These are phyloP conservation scores for Dendrobium nobile DNA, from an alignment of 106 monocot species.

Conservation along the genomic window DNA sequence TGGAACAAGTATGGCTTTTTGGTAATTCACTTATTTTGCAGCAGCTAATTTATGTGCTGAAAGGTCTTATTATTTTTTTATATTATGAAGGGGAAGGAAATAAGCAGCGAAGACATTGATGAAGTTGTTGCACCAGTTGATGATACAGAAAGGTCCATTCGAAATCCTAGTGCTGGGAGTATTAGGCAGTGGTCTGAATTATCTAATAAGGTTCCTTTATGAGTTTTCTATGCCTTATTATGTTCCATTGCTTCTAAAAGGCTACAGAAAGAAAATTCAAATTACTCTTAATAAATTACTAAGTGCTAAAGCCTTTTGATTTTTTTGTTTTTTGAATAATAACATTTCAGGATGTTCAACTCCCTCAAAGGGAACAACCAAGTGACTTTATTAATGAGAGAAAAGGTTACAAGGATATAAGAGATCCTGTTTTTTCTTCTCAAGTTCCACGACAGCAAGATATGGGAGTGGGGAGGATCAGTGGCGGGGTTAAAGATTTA, in stretches of 20 bases:
- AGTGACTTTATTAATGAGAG: background rate
- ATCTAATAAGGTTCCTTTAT: slow-evolving; percentile 37
- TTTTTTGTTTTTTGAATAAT: background rate
- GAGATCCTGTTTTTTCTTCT: slow-evolving; percentile 9
- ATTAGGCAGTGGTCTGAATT: slow-evolving; percentile 45
- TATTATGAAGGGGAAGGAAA: slow-evolving; percentile 33
- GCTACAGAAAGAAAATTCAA: background rate
- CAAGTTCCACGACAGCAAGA: slow-evolving; percentile 6
- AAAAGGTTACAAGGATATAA: slow-evolving; percentile 2
- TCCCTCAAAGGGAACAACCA: slow-evolving; percentile 14
- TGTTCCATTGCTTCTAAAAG: background rate
- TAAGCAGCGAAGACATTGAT: slow-evolving; percentile 19
- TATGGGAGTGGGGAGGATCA: slow-evolving; percentile 6
- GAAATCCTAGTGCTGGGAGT: slow-evolving; percentile 24
- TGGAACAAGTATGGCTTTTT: background rate
- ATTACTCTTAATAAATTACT: slow-evolving; percentile 3
- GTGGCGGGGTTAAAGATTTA: slow-evolving; percentile 6
- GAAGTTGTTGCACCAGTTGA: slow-evolving; percentile 10
- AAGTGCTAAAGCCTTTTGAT: background rate
- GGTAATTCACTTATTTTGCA: background rate
- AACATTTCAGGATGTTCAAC: slow-evolving; percentile 19
- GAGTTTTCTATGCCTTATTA: slow-evolving; percentile 10
- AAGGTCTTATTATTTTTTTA: slow-evolving; percentile 5
- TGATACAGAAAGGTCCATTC: slow-evolving; percentile 42
- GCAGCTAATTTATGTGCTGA: background rate